A percentile compares a stretch with the other conserved stretches of the same genome.
Conservation (phyloP, 805 yeast genomes). For the Kluyveromyces wickerhamii region DNA sequence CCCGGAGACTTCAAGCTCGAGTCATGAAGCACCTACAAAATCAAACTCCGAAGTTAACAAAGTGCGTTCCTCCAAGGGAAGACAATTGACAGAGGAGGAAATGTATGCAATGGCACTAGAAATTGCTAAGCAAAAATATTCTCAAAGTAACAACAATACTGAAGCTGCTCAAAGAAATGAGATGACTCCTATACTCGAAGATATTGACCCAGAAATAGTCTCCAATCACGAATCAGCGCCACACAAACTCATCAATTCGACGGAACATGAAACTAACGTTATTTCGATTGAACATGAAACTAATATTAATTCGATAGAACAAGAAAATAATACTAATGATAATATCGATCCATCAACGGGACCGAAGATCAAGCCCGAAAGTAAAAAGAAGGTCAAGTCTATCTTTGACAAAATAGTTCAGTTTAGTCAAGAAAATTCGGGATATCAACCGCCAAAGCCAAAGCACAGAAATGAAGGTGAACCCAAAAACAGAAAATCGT, state of each 20-base stretch:
- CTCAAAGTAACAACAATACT: conserved; percentile 9
- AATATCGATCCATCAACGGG: too few relatives aligned
- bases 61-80: too few relatives aligned
- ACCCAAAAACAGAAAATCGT: background rate
- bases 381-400: conserved; percentile 19
- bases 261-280: conserved; percentile 2
- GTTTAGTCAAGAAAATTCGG: conserved; percentile 29
- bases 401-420: conserved; percentile 26
- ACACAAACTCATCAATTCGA: background rate
- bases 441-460: conserved; percentile 20
- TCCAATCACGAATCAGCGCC: background rate
- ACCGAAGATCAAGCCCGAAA: too few relatives aligned
- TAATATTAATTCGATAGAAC: too few relatives aligned
- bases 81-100: conserved; percentile 37
- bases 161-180: conserved; percentile 2
- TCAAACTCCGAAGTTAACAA: background rate
- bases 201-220: background rate
- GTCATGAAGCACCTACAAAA: too few relatives aligned
- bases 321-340: too few relatives aligned
- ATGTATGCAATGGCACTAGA: conserved; percentile 50
- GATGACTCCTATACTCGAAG: conserved; percentile 5
- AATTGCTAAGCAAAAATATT: conserved; percentile 42
- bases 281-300: too few relatives aligned
- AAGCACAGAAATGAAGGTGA: background rate
- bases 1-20: too few relatives aligned